Base-by-base conservation (phyloP, 352 stramenopile genomes). In the Phytophthora sp. region DNA sequence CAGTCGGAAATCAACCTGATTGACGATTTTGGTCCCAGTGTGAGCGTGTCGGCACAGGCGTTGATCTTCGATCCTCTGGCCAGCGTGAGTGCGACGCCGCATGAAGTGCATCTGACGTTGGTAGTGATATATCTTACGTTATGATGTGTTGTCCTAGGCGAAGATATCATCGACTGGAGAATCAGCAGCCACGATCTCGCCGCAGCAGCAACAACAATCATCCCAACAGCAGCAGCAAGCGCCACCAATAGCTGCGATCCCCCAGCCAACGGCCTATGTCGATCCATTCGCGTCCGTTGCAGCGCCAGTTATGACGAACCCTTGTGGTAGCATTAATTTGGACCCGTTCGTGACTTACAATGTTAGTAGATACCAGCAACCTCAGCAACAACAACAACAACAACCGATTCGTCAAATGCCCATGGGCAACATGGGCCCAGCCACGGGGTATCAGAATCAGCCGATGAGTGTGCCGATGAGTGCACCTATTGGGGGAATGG, bases 1-100 rank as follows among this genome's bases (percentile, higher is more conserved):
- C 76, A 91, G 46, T 65, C 68, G 5, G 83, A 93, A 53, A 90
- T 95, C 59, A 90, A 95, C 46, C 56, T 95, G 31, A 82, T 95
- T 31, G 86, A 87, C 44, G 85, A 93, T 45, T 89, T 88, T 63
- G 77, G 66, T 1, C 80, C 86, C 1, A 85, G 58, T 26, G 70
- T 90, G 35, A 90, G 66, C 24, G 74, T 90, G 7, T 80, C 86
- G 4, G 86, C 79, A 21, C 82, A 92, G 60, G 57, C 82, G 27
- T 57, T 94, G 60, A 73, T 91, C 8, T 94, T 94, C 51, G 86
- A 94, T 63, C 86, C 84, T 9, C 61, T 94, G 6, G 81, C 71
- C 18, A 79, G 65, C 49, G 84, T 93, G 67, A 61, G 80, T 82
- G 9, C 31, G 7, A 18, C 21, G 23, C 29, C n/a, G 18, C 16